These are phyloP conservation scores for Fraxinus floribunda DNA, from an alignment of 305 asterid species.

Conservation along the genomic window DNA sequence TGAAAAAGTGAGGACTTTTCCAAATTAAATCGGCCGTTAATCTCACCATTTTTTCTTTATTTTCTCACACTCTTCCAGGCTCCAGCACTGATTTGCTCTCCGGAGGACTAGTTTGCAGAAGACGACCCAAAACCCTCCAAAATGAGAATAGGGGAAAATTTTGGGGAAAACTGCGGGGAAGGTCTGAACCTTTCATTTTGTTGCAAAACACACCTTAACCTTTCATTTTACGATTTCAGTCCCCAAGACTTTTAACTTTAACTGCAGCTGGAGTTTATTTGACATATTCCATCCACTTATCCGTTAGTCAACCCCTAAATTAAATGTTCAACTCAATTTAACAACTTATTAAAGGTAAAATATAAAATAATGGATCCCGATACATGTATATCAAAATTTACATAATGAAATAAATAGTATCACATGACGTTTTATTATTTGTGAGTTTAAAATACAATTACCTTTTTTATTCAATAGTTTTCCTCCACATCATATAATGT, in stretches of 20 bases:
- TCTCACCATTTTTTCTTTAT: constrained; percentile 60
- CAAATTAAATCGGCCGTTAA: constrained; percentile 81
- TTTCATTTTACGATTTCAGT: not conserved
- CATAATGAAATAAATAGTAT: no score
- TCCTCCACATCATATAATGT: no score
- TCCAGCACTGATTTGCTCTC: not conserved
- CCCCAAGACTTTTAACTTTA: not conserved
- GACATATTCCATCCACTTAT: not conserved
- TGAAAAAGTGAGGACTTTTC: constrained; percentile 97
- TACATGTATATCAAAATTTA: no score
- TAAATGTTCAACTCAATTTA: no score
- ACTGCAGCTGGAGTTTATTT: not conserved
- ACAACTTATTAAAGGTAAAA: no score
- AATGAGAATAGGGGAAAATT: not conserved
- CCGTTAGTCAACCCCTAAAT: not conserved
- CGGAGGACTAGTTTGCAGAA: not conserved
- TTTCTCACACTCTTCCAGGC: not conserved
- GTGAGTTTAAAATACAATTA: no score
- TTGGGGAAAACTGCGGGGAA: not conserved
- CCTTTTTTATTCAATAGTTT: no score
- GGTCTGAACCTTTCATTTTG: not conserved
- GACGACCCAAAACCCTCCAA: not conserved
- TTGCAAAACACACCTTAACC: not conserved
- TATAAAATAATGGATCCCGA: no score
- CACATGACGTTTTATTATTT: no score